Evolutionary conservation across 441 rosid species (phyloP), one percentile per base, ranked within the genome.

Genomic region (Pelargonium fulgidum): DNA sequence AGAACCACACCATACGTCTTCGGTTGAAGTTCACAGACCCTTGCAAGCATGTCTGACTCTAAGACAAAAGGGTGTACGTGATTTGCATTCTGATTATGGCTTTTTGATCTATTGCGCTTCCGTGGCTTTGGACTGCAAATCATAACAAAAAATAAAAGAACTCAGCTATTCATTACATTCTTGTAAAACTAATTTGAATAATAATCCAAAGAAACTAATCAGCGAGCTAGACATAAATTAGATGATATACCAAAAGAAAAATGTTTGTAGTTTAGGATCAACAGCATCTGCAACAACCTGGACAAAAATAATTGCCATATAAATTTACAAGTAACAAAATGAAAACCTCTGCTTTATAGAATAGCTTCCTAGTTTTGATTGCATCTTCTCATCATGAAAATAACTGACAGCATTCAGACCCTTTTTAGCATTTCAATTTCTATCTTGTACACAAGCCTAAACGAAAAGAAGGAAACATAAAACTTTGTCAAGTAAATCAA

Each of bases 191-290:
- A 67, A 50, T 64, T 54, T 45, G 65, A 73, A 11, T 65, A 33
- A 48, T 59, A 20, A 59, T 17, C 67, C 16, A 59, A 48, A 24
- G 63, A 52, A 52, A 74, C 47, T 20, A 50, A 69, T 48, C 17
- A 41, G 50, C 71, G 41, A 68, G 14, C 71, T 65, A 72, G 63
- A 69, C 33, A 64, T 72, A 77, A 39, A 59, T 54, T 36, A 69
- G 26, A 64, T 59, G 67, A 78, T 88, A 81, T 83, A 90, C 98
- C 87, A 82, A 74, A 81, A 88, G 84, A 76, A 84, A 82, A 95
- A 89, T 2, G 98, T 89, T 77, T 92, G 97, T 62, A 87, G 92
- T 79, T 88, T 90, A 54, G 99, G 99, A 86, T 95, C 98, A 80
- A 82, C 74, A 63, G 86, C 89, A 62, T 86, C 90, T 13, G 92